Evolutionary conservation across 2,329 filamentous ascomycete genomes (phyloP), one percentile per base, ranked within the genome.

Genomic region (Diaporthe vexans): DNA sequence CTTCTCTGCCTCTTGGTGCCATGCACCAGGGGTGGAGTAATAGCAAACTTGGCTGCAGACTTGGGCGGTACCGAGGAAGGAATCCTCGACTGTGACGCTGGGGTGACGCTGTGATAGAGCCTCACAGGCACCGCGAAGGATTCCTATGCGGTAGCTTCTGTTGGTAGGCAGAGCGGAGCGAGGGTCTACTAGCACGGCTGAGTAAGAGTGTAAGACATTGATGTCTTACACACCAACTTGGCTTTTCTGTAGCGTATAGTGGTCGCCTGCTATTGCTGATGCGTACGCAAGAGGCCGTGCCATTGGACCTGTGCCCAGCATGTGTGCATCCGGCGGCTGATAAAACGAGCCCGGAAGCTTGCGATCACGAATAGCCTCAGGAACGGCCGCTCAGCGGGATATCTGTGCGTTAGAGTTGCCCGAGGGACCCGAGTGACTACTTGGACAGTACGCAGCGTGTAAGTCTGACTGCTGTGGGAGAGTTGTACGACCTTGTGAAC

Each of bases 161-260:
- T 24, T 33, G 26, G 29, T 51, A 17, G 19, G 40, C 37, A 5
- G 4, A 40, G 69, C 52, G 35, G 37, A 37, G 13, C 40, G 56
- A 37, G 54, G 54, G 37, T 54, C 56, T 35, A 19, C 13, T 48
- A 43, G 40, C 46, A n/a, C 37, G 51, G 73, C 73, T 72, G 73
- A 74, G 68, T 74, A 74, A 74, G 73, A 74, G 40, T 29, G 46
- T 51, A 40, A 67, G 51, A 72, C 68, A 65, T 52, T 43, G 37
- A 65, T 71, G 67, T 74, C 73, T 74, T 58, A 74, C 68, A 71
- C 69, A 71, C 73, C 58, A 40, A 43, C 57, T 48, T 51, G 21
- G n/a, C 7, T 11, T 37, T 46, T 35, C 67, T 54, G 46, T 58
- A 35, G 43, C 24, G 56, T 40, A 74, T 74, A 72, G 48, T 58